Conservation (phyloP, 2,329 filamentous ascomycete genomes). For the Davidsoniella eucalypti region DNA sequence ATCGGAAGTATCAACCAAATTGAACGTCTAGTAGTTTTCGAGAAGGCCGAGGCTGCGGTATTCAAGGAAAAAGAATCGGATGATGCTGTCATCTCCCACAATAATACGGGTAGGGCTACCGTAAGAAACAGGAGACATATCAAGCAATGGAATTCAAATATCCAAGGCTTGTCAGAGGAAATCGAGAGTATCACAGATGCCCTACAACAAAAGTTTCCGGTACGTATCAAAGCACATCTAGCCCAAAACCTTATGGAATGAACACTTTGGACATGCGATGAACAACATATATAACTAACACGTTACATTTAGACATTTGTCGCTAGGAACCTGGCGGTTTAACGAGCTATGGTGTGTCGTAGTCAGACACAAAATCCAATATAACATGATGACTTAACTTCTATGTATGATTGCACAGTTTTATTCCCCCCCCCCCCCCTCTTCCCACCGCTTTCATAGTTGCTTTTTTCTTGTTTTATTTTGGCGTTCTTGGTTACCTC, state of each 20-base stretch:
- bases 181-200: conserved; percentile 74
- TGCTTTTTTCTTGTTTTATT: neutral
- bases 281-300: neutral
- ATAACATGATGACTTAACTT: no score
- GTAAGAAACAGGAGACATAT: conserved; percentile 52
- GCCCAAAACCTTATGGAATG: no score
- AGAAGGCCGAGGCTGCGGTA: conserved; percentile 42
- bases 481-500: neutral
- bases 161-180: conserved; percentile 73
- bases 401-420: no score
- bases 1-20: conserved; percentile 90
- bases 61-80: conserved; percentile 3
- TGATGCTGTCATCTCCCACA: conserved; percentile 35
- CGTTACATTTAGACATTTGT: neutral
- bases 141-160: conserved; percentile 76
- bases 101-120: conserved; percentile 48
- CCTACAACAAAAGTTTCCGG: conserved; percentile 67
- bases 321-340: neutral
- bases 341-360: neutral
- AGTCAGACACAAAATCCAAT: no score
- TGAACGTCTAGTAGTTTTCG: conserved; percentile 73
- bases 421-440: no score
- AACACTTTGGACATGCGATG: no score
- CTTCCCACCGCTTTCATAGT: neutral
- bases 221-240: conserved; percentile 17